phyloP scores from a whole-genome alignment of 163 green algal genomes.

The Chloroidium sp. region DNA sequence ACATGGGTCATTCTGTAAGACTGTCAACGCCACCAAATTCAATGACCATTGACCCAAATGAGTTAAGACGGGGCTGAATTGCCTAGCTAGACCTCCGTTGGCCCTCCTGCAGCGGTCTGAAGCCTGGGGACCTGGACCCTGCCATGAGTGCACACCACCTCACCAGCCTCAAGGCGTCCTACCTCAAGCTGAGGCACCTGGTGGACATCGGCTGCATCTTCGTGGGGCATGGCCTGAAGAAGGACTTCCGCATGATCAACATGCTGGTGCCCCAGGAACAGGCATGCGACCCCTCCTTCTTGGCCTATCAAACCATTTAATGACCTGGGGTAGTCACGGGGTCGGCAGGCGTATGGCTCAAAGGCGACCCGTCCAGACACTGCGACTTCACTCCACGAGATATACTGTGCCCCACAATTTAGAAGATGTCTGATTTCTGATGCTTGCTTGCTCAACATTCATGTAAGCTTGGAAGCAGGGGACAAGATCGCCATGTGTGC shows the following conservation, averaged over 20 bases:
- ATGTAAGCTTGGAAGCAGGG: too few relatives aligned
- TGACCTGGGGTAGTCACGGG: too few relatives aligned
- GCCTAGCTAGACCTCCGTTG: too few relatives aligned
- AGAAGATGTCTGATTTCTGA: too few relatives aligned
- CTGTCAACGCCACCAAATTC: too few relatives aligned
- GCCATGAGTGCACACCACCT: conserved; percentile 62
- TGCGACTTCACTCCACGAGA: neutral
- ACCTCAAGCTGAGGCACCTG: conserved; percentile 91
- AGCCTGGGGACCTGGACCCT: conserved; percentile 77
- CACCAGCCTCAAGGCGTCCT: conserved; percentile 76
- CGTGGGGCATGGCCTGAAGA: conserved; percentile 86
- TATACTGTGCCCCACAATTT: neutral
- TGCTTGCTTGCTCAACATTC: too few relatives aligned
- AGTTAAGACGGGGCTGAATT: too few relatives aligned
- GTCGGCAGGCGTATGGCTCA: too few relatives aligned
- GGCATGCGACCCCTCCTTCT: conserved; percentile 21
- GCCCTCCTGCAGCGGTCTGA: neutral
- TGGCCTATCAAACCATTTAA: too few relatives aligned
- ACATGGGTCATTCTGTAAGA: neutral
- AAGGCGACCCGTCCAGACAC: too few relatives aligned
- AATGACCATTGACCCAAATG: too few relatives aligned
- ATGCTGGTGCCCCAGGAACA: conserved; percentile 79
- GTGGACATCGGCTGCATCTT: conserved; percentile 82
- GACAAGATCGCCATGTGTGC: too few relatives aligned
- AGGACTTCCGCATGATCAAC: conserved; percentile 95